phyloP scores from a whole-genome alignment of 495 filamentous ascomycete species.

The Hyaloscypha variabilis region DNA sequence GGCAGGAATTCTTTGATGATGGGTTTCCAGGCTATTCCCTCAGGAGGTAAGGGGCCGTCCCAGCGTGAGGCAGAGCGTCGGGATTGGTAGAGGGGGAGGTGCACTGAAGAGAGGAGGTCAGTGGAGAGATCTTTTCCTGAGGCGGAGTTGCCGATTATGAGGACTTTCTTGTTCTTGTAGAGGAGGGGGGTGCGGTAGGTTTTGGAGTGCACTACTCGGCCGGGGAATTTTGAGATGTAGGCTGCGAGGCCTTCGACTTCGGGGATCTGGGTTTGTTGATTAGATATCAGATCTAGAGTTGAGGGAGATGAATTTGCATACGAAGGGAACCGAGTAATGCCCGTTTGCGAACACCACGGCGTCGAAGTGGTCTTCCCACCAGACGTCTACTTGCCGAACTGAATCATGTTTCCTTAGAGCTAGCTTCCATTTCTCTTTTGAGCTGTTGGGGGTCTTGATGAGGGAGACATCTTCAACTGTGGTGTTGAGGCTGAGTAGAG shows the following conservation, averaged over 20 bases:
- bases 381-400: constrained; percentile 41
- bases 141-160: constrained; percentile 54
- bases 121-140: constrained; percentile 49
- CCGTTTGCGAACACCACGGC: constrained; percentile 52
- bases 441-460: constrained; percentile 16
- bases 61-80: constrained; percentile 44
- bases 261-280: constrained; percentile 37
- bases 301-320: constrained; percentile 28
- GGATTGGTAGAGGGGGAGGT: constrained; percentile 47
- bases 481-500: constrained; percentile 44
- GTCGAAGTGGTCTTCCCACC: constrained; percentile 53
- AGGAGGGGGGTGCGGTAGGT: constrained; percentile 41
- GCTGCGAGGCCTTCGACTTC: constrained; percentile 42
- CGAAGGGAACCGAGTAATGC: constrained; percentile 53
- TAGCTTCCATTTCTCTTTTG: constrained; percentile 42
- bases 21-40: constrained; percentile 45
- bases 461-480: constrained; percentile 50
- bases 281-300: too few species aligned
- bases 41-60: constrained; percentile 44
- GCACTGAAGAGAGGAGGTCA: constrained; percentile 38
- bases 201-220: constrained; percentile 48
- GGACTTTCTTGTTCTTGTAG: constrained; percentile 39
- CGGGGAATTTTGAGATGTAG: constrained; percentile 42
- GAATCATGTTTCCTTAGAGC: constrained; percentile 47
- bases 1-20: constrained; percentile 39